A percentile compares a stretch with the other conserved stretches of the same genome.
phyloP scores from a whole-genome alignment of 495 filamentous ascomycete genomes.

The Daldinia caldariorum region DNA sequence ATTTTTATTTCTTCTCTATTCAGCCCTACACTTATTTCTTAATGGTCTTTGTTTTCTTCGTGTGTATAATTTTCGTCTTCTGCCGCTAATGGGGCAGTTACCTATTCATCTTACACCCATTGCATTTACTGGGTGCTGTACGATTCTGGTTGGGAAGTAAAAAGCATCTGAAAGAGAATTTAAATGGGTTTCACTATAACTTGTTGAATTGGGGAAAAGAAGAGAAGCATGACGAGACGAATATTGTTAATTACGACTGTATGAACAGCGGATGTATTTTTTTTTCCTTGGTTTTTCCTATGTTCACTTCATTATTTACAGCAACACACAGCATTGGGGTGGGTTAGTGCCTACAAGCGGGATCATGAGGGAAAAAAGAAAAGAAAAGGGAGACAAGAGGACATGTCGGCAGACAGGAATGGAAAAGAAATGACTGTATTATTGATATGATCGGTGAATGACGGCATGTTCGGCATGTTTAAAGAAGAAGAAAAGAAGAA shows the following conservation, averaged over 20 bases:
- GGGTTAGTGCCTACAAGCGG: constrained; percentile 2
- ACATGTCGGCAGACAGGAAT: constrained; percentile 19
- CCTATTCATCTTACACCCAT: neutral
- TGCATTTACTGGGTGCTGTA: constrained; percentile 28
- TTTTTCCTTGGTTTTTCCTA: constrained; percentile 11
- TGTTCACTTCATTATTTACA: constrained; percentile 18
- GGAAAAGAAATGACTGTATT: constrained; percentile 1
- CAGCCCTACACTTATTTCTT: constrained; percentile 14
- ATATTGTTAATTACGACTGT: constrained; percentile 34
- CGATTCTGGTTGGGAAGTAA: constrained; percentile 25
- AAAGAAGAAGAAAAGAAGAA: neutral
- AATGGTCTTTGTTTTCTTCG: constrained; percentile 30
- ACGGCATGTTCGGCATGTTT: constrained; percentile 1
- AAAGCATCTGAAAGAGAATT: constrained; percentile 13
- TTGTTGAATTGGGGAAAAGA: constrained; percentile 17
- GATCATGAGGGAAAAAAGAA: constrained; percentile 3
- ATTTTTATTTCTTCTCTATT: constrained; percentile 12
- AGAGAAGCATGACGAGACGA: constrained; percentile 35
- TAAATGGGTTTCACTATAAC: neutral
- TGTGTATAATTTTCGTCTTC: constrained; percentile 29
- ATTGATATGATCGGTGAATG: constrained; percentile 3
- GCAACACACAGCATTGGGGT: constrained; percentile 14
- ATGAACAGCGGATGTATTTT: constrained; percentile 36
- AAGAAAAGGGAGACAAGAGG: neutral
- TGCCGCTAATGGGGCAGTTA: constrained; percentile 15